Percentiles rank a stretch among this genome's conserved stretches.
Evolutionary conservation across 768 basidiomycete genomes (phyloP).

Genomic region (Mrakia gelida): DNA sequence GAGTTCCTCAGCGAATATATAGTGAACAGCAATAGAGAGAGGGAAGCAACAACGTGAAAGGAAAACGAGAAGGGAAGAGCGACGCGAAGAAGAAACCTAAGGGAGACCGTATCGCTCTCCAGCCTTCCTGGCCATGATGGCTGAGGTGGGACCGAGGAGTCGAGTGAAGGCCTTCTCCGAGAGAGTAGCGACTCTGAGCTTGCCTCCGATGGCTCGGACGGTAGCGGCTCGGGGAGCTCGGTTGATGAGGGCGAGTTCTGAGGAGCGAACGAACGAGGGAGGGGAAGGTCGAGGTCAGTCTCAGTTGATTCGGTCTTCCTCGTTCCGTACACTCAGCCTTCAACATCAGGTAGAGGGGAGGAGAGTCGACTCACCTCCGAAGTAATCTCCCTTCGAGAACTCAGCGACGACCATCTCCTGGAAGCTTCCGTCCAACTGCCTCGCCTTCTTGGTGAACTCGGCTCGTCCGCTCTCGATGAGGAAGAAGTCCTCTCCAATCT

Average conservation of each 20-base stretch:
- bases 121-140: conserved; percentile 43
- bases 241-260: conserved; percentile 86
- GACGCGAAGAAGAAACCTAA: too few species aligned
- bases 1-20: too few species aligned
- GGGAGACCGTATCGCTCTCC: conserved; percentile 32
- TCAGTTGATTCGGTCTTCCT: neutral
- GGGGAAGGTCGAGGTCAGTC: neutral
- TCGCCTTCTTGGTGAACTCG: conserved; percentile 70
- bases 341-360: neutral
- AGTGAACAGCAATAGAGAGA: too few species aligned
- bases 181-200: conserved; percentile 87
- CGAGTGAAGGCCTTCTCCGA: conserved; percentile 92
- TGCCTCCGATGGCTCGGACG: conserved; percentile 64
- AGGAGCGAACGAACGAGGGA: neutral
- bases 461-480: conserved; percentile 95
- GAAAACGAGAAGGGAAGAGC: neutral
- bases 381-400: conserved; percentile 89
- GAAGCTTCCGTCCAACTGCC: conserved; percentile 56
- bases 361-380: conserved; percentile 70
- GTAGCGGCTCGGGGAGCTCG: conserved; percentile 92
- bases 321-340: neutral
- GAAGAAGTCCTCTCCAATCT: conserved; percentile 95
- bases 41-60: too few species aligned
- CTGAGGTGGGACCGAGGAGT: conserved; percentile 82
- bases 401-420: conserved; percentile 68